These are phyloP conservation scores for Penicillium sp. DNA, from an alignment of 2,329 filamentous ascomycete genomes.

Conservation along the genomic window DNA sequence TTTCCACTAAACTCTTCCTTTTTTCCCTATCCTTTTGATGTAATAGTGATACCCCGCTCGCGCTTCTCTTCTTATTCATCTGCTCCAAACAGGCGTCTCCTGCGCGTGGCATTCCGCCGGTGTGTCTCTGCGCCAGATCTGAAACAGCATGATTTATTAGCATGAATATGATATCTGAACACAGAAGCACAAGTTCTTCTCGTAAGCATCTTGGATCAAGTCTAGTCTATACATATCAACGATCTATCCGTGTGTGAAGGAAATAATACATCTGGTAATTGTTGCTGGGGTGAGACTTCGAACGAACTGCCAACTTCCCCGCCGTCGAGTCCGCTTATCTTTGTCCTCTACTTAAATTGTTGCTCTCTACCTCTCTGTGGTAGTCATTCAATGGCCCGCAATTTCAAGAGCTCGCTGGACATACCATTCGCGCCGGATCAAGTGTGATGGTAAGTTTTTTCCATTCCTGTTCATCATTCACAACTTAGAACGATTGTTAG, in stretches of 20 bases:
- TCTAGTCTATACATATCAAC: neutral
- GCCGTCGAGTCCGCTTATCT: slow-evolving; percentile 7
- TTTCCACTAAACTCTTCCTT: neutral
- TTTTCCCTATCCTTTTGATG: neutral
- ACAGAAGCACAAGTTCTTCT: neutral
- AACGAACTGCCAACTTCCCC: slow-evolving; percentile 8
- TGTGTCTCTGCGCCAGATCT: neutral
- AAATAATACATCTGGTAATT: neutral
- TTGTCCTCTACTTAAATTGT: neutral
- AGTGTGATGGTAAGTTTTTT: slow-evolving; percentile 21
- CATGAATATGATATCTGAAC: neutral
- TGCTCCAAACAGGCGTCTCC: neutral
- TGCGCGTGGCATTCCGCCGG: neutral
- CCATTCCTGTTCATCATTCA: neutral
- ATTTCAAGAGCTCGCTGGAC: slow-evolving; percentile 22
- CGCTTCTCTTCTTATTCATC: neutral
- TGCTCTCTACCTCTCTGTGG: neutral
- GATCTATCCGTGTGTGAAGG: neutral
- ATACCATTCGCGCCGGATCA: slow-evolving; percentile 21
- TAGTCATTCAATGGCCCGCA: slow-evolving; percentile 3
- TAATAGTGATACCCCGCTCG: neutral
- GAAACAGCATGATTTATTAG: neutral
- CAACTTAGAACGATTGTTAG: slow-evolving; percentile 4
- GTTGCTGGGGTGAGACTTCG: neutral
- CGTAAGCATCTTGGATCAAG: neutral